These are phyloP conservation scores for Monosporozyma unispora DNA, from an alignment of 805 yeast genomes.

Conservation along the genomic window DNA sequence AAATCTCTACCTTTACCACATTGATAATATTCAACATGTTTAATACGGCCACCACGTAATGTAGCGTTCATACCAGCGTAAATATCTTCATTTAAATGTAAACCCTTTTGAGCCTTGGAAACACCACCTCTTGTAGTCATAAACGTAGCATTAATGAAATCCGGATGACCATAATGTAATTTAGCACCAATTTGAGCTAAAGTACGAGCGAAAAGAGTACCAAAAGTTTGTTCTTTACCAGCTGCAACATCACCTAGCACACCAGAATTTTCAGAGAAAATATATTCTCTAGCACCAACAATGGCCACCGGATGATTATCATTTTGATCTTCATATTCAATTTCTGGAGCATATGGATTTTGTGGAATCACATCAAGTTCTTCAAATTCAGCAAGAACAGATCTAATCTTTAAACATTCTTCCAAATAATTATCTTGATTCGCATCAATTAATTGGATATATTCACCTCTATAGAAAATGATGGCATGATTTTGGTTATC, in stretches of 20 bases:
- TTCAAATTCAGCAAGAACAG: slow-evolving; percentile 75
- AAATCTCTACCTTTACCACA: slow-evolving; percentile 89
- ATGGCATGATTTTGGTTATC: slow-evolving; percentile 79
- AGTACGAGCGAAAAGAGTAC: slow-evolving; percentile 77
- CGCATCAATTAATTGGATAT: slow-evolving; percentile 76
- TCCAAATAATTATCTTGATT: slow-evolving; percentile 81
- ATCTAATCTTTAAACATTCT: slow-evolving; percentile 76
- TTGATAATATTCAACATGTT: slow-evolving; percentile 80
- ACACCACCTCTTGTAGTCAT: slow-evolving; percentile 87
- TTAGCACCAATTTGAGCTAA: slow-evolving; percentile 79
- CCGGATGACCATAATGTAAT: slow-evolving; percentile 84
- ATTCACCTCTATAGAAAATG: slow-evolving; percentile 77
- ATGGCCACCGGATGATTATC: slow-evolving; percentile 65
- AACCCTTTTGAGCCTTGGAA: slow-evolving; percentile 78
- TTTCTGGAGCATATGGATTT: slow-evolving; percentile 71
- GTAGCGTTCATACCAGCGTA: slow-evolving; percentile 82
- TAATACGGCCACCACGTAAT: slow-evolving; percentile 78
- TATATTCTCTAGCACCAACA: slow-evolving; percentile 81
- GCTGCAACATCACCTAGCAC: slow-evolving; percentile 85
- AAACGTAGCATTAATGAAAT: slow-evolving; percentile 62
- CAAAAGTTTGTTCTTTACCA: slow-evolving; percentile 84
- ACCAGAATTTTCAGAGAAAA: slow-evolving; percentile 80
- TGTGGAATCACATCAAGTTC: slow-evolving; percentile 67
- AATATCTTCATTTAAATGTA: slow-evolving; percentile 80
- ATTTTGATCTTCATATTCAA: slow-evolving; percentile 46